Percentiles rank a stretch among this genome's conserved stretches.
These are phyloP conservation scores for Cladophialophora exuberans DNA, from an alignment of 2,329 filamentous ascomycete species.

Conservation along the genomic window DNA sequence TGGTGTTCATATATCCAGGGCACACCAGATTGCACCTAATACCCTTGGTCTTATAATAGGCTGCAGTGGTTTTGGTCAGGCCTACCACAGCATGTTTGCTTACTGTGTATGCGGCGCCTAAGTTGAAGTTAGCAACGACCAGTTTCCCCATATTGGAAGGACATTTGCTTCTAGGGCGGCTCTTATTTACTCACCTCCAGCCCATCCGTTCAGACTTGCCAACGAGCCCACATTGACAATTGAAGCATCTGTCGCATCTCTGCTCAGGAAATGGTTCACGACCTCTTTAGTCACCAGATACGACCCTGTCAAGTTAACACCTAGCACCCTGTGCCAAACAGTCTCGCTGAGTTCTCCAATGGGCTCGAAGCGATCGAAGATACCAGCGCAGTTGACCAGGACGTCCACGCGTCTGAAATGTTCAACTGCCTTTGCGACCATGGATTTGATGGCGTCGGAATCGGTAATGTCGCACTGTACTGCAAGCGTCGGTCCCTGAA, in stretches of 20 bases:
- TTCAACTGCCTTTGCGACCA: not conserved
- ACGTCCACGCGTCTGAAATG: not conserved
- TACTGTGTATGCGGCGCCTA: constrained; percentile 56
- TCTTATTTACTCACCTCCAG: no score
- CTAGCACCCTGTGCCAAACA: not conserved
- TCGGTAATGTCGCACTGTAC: not conserved
- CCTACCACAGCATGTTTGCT: constrained; percentile 59
- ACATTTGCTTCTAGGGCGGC: no score
- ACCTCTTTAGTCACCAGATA: not conserved
- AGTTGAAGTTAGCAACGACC: no score
- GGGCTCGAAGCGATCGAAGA: not conserved
- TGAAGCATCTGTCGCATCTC: not conserved
- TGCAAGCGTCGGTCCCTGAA: not conserved
- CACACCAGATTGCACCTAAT: constrained; percentile 57
- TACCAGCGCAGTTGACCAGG: not conserved
- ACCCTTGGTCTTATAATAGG: constrained; percentile 58
- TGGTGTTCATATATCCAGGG: constrained; percentile 60
- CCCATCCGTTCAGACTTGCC: not conserved
- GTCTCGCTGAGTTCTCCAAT: not conserved
- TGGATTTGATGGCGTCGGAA: not conserved
- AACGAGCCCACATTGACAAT: not conserved
- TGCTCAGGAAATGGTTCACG: not conserved
- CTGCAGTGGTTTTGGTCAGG: constrained; percentile 61
- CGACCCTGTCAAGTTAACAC: not conserved
- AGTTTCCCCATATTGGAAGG: no score